A percentile compares a stretch with the other conserved stretches of the same genome.
Evolutionary conservation across 2,329 filamentous ascomycete species (phyloP).

Genomic region (Bipolaris cookei): DNA sequence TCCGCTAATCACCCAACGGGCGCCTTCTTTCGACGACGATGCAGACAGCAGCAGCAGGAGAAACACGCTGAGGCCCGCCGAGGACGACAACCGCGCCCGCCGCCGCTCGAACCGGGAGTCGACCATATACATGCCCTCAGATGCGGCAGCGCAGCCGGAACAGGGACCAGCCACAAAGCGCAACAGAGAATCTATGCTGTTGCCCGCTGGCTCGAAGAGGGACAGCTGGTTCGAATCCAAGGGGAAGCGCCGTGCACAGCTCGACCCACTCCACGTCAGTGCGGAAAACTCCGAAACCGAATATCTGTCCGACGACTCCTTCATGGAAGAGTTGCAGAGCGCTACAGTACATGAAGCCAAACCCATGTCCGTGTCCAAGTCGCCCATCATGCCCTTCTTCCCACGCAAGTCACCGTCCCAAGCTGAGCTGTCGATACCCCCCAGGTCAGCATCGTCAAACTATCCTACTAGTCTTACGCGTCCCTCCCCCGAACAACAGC

Average conservation of each 20-base stretch:
- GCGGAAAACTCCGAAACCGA: conserved; percentile 53
- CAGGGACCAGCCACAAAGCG: conserved; percentile 28
- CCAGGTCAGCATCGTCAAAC: conserved; percentile 49
- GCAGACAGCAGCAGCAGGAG: conserved; percentile 16
- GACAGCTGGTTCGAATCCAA: conserved; percentile 40
- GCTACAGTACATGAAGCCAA: conserved; percentile 85
- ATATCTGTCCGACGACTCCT: conserved; percentile 75
- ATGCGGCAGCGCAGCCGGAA: conserved; percentile 20
- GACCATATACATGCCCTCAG: conserved; percentile 38
- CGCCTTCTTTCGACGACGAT: conserved; percentile 22
- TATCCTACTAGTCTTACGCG: conserved; percentile 26
- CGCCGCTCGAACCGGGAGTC: conserved; percentile 42
- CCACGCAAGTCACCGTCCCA: conserved; percentile 44
- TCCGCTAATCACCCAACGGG: conserved; percentile 11
- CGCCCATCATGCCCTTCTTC: conserved; percentile 75
- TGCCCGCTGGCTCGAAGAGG: conserved; percentile 27
- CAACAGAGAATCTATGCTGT: conserved; percentile 41
- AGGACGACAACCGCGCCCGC: conserved; percentile 24
- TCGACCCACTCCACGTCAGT: conserved; percentile 49
- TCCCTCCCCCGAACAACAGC: conserved; percentile 37
- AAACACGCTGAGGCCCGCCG: conserved; percentile 25
- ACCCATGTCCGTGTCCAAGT: conserved; percentile 73
- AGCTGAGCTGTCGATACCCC: conserved; percentile 33
- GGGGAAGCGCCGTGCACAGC: conserved; percentile 49
- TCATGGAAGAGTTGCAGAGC: conserved; percentile 84